A percentile compares a stretch with the other conserved stretches of the same genome.
Evolutionary conservation across 352 stramenopile species (phyloP).

Genomic region (Globisporangium viniferum): DNA sequence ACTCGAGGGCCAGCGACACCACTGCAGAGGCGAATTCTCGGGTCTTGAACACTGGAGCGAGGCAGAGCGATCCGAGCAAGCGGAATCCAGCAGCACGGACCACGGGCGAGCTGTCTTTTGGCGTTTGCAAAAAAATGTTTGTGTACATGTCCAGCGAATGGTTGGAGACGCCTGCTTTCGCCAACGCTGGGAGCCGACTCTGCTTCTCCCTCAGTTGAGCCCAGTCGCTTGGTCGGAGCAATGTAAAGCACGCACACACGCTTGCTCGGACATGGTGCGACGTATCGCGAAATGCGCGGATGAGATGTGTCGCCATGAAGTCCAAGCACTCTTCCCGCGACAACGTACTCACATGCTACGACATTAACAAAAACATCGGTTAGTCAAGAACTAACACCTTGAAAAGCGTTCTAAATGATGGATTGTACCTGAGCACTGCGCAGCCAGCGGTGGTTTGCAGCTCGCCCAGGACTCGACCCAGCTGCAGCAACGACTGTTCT

Average conservation of each 20-base stretch:
- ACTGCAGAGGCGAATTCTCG: conserved; percentile 61
- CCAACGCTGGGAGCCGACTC: conserved; percentile 32
- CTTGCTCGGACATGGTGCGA: conserved; percentile 85
- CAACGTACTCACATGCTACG: conserved; percentile 13
- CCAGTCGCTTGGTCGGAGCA: conserved; percentile 74
- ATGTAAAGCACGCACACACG: conserved; percentile 84
- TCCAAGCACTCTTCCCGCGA: conserved; percentile 56
- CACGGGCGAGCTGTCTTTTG: conserved; percentile 74
- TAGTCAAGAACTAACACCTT: not conserved
- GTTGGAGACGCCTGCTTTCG: conserved; percentile 15
- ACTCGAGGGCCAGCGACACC: conserved; percentile 58
- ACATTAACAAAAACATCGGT: not conserved
- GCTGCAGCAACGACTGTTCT: not conserved
- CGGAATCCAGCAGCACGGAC: conserved; percentile 78
- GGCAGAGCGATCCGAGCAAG: conserved; percentile 68
- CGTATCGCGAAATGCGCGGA: conserved; percentile 80
- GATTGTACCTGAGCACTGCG: conserved; percentile 14
- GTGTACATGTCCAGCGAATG: conserved; percentile 67
- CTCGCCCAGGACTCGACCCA: conserved; percentile 5
- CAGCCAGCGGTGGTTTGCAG: conserved; percentile 18
- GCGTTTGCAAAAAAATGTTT: conserved; percentile 71
- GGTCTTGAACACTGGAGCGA: conserved; percentile 77
- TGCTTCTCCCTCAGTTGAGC: conserved; percentile 43
- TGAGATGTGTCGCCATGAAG: conserved; percentile 76
- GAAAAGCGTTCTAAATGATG: not conserved